Evolutionary conservation across 1,284 basidiomycete species (phyloP), one percentile per base, ranked within the genome.

Genomic region (Cryptococcus amylolentus): DNA sequence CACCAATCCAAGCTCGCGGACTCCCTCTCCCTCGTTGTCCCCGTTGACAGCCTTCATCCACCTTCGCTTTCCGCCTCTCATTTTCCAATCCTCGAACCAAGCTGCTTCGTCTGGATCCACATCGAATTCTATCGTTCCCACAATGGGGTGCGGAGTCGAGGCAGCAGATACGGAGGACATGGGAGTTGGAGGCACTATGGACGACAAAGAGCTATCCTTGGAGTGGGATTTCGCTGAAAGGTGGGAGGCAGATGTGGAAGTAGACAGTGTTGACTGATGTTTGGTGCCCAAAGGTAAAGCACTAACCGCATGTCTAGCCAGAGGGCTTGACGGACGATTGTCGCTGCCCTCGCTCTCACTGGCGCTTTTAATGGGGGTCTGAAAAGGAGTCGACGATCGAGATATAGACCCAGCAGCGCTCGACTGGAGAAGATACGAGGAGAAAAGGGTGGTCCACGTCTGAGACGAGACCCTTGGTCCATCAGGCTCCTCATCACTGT

Each of bases 91-190:
- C 18, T 65, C 62, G 45, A 67, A 67, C 76, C 76, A 77, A 14
- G 54, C 61, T 4, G 75, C 76, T 37, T 66, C 58, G 12, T 68
- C 57, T 3, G 62, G 54, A 58, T 75, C 72, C 28, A 78, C 56
- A 50, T 78, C 74, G 56, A 78, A 78, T 51, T 77, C 75, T 31
- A 78, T 72, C 3, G 71, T 69, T 5, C 72, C 75, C 10, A 77
- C 67, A 4, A 75, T 62, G 0, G 69, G 65, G 43, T 61, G 52
- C 3, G 58, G 18, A 12, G 28, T 37, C 2, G 54, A 37, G 7
- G 49, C 39, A 5, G 14, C 45, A n/a, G 44, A 49, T 28, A 53
- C 49, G 2, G 55, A 18, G 5, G 67, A 70, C 5, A 60, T 57
- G 0, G 68, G 68, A 3, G 67, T 68, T 2, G 63, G 51, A 26